A percentile compares a stretch with the other conserved stretches of the same genome.
phyloP scores from a whole-genome alignment of 306 rosid species.

The Cucumis melo region DNA sequence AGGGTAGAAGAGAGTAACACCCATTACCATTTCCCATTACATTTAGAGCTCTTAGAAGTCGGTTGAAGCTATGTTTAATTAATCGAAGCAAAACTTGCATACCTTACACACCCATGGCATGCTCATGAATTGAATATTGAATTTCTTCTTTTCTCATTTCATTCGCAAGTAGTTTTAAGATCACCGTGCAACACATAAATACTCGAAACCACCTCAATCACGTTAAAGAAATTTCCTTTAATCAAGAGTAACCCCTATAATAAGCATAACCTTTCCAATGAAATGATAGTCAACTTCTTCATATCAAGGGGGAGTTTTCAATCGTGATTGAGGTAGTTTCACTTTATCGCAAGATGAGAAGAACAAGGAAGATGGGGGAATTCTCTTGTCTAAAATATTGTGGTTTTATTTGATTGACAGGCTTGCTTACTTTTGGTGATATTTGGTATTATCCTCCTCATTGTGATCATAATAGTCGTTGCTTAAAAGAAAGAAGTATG shows the following conservation, averaged over 20 bases:
- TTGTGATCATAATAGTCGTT: slow-evolving; percentile 66
- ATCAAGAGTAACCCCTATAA: too few relatives aligned
- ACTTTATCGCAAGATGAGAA: too few relatives aligned
- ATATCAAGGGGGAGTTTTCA: too few relatives aligned
- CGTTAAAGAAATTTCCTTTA: too few relatives aligned
- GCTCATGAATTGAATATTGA: neutral
- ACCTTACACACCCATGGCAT: neutral
- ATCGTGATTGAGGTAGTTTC: too few relatives aligned
- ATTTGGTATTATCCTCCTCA: slow-evolving; percentile 83
- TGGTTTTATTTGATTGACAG: slow-evolving; percentile 19
- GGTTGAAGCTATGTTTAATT: neutral
- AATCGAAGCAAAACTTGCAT: neutral
- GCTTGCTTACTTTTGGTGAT: slow-evolving; percentile 90
- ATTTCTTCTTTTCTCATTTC: neutral
- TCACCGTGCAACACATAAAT: neutral
- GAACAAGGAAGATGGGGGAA: too few relatives aligned
- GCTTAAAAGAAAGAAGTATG: slow-evolving; percentile 26
- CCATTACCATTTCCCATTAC: neutral
- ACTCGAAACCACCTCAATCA: too few relatives aligned
- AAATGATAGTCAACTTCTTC: too few relatives aligned
- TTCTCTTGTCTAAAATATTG: neutral
- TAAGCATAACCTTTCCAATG: too few relatives aligned
- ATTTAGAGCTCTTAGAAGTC: neutral
- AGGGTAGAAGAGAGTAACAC: neutral
- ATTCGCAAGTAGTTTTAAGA: too few relatives aligned